Evolutionary conservation across 306 rosid genomes (phyloP), one percentile per base, ranked within the genome.

Genomic region (Cucurbita pepo): DNA sequence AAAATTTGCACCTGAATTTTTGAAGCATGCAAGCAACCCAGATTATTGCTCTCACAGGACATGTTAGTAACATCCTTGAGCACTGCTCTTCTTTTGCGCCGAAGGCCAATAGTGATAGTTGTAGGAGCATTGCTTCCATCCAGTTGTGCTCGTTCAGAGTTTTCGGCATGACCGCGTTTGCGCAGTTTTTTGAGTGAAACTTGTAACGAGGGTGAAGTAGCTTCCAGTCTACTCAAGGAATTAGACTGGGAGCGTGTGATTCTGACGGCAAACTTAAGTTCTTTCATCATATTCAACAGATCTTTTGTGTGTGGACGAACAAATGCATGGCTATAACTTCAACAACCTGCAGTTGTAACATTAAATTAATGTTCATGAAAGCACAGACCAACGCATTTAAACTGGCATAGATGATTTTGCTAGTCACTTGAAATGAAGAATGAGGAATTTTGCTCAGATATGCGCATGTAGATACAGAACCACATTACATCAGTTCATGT

Each of bases 51-150:
- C 73, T 67, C 40, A 67, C 21, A 22, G 56, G 40, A 47, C 8
- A 51, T 30, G 45, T 69, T 69, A 50, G 73, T 69, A 47, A 69
- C 73, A n/a, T 65, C 71, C 54, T 65, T 18, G 71, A 65, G 71
- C 37, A 43, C 71, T 10, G 36, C 54, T 65, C 71, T 65, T 43
- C 71, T 65, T 65, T 63, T 63, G 45, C 8, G 52, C 51, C 45
- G 70, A 63, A n/a, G 36, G 50, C 51, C 30, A n/a, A 63, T 11
- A 25, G 19, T 47, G 18, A 13, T 45, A 67, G 43, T 43, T 10
- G 72, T 6, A 21, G 48, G 12, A 62, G 56, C 72, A 45, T 66
- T 66, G 21, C 56, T 66, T 44, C 8, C 56, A 45, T 66, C 57
- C 50, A 47, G 38, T 16, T 25, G 57, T 69, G 57, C 57, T 69